Evolutionary conservation across 2,329 filamentous ascomycete genomes (phyloP).

Genomic region (Epichloe uncinata): DNA sequence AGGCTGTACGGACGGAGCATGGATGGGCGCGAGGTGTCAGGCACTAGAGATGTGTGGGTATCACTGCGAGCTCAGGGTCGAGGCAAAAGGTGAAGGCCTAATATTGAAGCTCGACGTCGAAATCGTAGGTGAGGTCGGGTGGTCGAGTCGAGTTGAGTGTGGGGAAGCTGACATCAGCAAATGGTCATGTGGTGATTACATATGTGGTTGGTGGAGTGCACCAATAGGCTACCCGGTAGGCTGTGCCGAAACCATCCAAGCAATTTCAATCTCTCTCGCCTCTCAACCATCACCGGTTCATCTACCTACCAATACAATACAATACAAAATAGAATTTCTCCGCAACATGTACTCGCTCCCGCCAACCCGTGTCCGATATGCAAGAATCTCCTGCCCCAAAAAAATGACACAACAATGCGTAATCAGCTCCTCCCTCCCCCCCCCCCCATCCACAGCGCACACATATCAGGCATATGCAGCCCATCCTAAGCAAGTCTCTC

Average conservation of each 20-base stretch:
- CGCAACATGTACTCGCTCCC: background rate
- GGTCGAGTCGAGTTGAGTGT: background rate
- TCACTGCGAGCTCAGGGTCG: background rate
- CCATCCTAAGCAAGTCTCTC: constrained; percentile 22
- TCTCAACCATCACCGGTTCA: background rate
- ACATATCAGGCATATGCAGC: constrained; percentile 29
- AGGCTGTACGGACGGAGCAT: no score
- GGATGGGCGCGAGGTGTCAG: no score
- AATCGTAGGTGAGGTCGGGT: no score
- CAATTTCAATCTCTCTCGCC: no score
- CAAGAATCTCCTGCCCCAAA: background rate
- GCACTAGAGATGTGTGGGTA: background rate
- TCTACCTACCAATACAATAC: background rate
- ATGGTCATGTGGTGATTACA: no score
- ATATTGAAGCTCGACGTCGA: no score
- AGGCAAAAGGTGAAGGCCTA: background rate
- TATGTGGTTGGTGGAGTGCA: no score
- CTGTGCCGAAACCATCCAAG: no score
- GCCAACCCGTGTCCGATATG: background rate
- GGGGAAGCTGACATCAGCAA: background rate
- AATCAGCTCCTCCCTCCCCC: background rate
- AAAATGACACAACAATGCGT: background rate
- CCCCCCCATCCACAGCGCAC: background rate
- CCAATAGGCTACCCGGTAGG: no score
- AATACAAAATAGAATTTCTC: background rate